phyloP scores from a whole-genome alignment of 2,329 filamentous ascomycete genomes.

The Talaromyces rugulosus region DNA sequence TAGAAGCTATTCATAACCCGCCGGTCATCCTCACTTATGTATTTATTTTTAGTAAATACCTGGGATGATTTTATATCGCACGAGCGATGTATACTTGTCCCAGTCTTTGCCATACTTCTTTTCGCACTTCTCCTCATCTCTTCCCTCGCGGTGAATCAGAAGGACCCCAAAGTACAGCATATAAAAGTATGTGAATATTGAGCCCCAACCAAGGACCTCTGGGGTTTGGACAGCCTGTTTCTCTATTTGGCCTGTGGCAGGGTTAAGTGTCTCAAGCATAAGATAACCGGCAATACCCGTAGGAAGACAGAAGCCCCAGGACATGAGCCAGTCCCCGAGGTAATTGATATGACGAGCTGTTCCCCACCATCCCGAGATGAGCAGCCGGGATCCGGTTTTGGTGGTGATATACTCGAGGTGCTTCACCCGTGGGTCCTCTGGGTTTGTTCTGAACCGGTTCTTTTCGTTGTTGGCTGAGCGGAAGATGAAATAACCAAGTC shows the following conservation, averaged over 20 bases:
- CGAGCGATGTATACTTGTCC: constrained; percentile 79
- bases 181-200: constrained; percentile 91
- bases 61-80: constrained; percentile 77
- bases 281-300: constrained; percentile 80
- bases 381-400: constrained; percentile 70
- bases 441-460: constrained; percentile 87
- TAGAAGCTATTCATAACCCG: not conserved
- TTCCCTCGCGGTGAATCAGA: constrained; percentile 76
- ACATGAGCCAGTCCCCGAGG: constrained; percentile 89
- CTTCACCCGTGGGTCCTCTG: constrained; percentile 70
- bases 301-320: constrained; percentile 84
- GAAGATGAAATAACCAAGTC: constrained; percentile 82
- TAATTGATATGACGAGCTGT: constrained; percentile 92
- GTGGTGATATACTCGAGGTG: constrained; percentile 87
- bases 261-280: constrained; percentile 51
- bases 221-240: constrained; percentile 70
- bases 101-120: constrained; percentile 92
- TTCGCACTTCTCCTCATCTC: constrained; percentile 87
- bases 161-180: constrained; percentile 85
- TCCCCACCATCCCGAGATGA: constrained; percentile 92
- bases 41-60: constrained; percentile 63
- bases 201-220: constrained; percentile 74
- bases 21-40: not conserved
- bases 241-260: constrained; percentile 57
- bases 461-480: constrained; percentile 92